Evolutionary conservation across 2,329 filamentous ascomycete species (phyloP).

Genomic region (Chaetomium globosum): DNA sequence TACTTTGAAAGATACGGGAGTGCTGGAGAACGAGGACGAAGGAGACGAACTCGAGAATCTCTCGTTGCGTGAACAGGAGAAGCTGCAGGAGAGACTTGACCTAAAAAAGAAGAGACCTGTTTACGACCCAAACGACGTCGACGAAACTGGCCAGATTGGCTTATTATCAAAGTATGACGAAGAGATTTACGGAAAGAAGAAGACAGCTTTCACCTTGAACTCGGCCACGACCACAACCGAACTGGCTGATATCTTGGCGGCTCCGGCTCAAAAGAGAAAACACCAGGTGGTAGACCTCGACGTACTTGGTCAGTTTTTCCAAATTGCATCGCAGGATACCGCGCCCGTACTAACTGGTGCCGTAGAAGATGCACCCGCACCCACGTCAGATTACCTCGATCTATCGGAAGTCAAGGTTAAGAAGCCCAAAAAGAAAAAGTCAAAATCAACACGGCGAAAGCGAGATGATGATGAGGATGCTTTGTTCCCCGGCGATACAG

Average conservation of each 20-base stretch:
- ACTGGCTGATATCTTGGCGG: slow-evolving; percentile 57
- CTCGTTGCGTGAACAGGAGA: slow-evolving; percentile 70
- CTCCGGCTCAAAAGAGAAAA: slow-evolving; percentile 63
- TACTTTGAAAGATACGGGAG: slow-evolving; percentile 89
- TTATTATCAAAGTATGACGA: slow-evolving; percentile 94
- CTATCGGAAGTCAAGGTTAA: slow-evolving; percentile 86
- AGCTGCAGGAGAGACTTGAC: slow-evolving; percentile 73
- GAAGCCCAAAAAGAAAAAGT: slow-evolving; percentile 91
- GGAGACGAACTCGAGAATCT: slow-evolving; percentile 88
- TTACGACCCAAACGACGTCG: slow-evolving; percentile 81
- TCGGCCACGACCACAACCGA: slow-evolving; percentile 71
- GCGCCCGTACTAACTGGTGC: slow-evolving; percentile 41
- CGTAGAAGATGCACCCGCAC: slow-evolving; percentile 58
- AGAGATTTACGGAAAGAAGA: slow-evolving; percentile 87
- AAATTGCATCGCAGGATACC: background rate
- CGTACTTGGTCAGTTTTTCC: slow-evolving; percentile 54
- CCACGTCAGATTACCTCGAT: slow-evolving; percentile 85
- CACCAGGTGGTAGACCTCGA: slow-evolving; percentile 77
- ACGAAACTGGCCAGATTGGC: slow-evolving; percentile 64
- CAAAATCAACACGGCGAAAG: slow-evolving; percentile 72
- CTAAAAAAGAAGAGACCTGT: slow-evolving; percentile 86
- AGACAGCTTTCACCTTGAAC: slow-evolving; percentile 84
- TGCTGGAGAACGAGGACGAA: slow-evolving; percentile 80
- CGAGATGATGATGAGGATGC: slow-evolving; percentile 63
- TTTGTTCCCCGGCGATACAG: slow-evolving; percentile 52